Evolutionary conservation across 129 eudicot genomes (phyloP).

Genomic region (Solidago caesia): DNA sequence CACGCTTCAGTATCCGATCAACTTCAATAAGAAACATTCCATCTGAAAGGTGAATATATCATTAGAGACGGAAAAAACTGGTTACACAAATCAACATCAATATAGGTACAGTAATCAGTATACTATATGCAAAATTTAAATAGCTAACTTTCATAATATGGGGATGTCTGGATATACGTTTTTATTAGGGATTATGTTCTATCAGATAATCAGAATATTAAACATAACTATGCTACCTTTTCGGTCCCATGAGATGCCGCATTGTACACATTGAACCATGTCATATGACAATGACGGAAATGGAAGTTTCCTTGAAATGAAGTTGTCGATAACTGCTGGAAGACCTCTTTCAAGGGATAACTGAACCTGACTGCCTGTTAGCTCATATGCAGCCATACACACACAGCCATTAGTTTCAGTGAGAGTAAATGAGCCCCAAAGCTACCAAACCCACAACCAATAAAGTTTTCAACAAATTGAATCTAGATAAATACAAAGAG

Average conservation of each 20-base stretch:
- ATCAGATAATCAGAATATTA: neutral
- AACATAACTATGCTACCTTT: constrained; percentile 49
- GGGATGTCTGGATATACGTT: neutral
- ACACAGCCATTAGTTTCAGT: constrained; percentile 65
- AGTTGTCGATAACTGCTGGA: constrained; percentile 85
- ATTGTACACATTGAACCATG: constrained; percentile 99
- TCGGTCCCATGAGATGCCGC: constrained; percentile 87
- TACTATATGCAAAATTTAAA: neutral
- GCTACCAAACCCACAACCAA: constrained; percentile 98
- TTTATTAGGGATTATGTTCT: neutral
- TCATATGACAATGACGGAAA: constrained; percentile 91
- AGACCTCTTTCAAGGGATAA: constrained; percentile 97
- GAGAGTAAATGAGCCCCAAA: constrained; percentile 92
- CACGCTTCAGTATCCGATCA: constrained; percentile 90
- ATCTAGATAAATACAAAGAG: too few relatives aligned
- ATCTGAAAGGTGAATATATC: constrained; percentile 43
- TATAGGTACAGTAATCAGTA: neutral
- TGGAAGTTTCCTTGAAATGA: constrained; percentile 85
- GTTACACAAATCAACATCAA: neutral
- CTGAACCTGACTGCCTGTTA: constrained; percentile 95
- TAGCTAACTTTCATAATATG: constrained; percentile 17
- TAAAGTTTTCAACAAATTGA: too few relatives aligned
- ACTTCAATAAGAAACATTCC: constrained; percentile 84
- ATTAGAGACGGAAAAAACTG: constrained; percentile 15
- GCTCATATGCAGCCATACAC: constrained; percentile 90